phyloP scores from a whole-genome alignment of 176 grass and related monocot genomes.

The Avena atlantica region DNA sequence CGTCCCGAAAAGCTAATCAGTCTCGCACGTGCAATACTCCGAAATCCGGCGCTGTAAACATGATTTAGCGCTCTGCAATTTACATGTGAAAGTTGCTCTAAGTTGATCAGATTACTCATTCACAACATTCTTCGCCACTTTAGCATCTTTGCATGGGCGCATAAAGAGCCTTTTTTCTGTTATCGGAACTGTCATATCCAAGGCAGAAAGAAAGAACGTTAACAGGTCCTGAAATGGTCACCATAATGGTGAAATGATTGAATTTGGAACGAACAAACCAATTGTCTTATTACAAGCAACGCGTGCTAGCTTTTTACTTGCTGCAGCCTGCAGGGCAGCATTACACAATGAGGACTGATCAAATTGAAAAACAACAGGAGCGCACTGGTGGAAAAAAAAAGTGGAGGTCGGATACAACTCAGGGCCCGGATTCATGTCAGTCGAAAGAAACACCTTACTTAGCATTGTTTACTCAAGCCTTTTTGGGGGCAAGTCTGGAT shows the following conservation, averaged over 20 bases:
- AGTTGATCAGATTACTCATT: background rate
- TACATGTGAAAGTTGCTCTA: background rate
- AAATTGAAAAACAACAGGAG: background rate
- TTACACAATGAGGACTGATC: constrained; percentile 18
- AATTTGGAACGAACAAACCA: constrained; percentile 39
- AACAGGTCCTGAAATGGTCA: background rate
- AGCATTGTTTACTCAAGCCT: constrained; percentile 17
- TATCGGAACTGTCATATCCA: constrained; percentile 13
- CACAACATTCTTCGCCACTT: background rate
- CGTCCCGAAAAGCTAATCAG: too few relatives aligned
- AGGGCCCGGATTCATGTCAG: background rate
- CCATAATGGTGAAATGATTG: constrained; percentile 12
- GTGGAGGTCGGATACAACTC: background rate
- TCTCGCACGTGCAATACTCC: too few relatives aligned
- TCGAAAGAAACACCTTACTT: background rate
- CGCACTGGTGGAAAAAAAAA: background rate
- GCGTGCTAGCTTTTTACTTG: background rate
- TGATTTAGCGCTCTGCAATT: too few relatives aligned
- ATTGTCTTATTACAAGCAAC: constrained; percentile 21
- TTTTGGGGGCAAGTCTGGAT: constrained; percentile 44
- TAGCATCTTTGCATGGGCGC: background rate
- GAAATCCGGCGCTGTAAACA: too few relatives aligned
- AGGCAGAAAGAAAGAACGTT: background rate
- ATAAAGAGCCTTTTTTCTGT: background rate
- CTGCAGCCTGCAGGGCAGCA: constrained; percentile 36